These are phyloP conservation scores for Excoecaria agallocha DNA, from an alignment of 345 rosid genomes.

Conservation along the genomic window DNA sequence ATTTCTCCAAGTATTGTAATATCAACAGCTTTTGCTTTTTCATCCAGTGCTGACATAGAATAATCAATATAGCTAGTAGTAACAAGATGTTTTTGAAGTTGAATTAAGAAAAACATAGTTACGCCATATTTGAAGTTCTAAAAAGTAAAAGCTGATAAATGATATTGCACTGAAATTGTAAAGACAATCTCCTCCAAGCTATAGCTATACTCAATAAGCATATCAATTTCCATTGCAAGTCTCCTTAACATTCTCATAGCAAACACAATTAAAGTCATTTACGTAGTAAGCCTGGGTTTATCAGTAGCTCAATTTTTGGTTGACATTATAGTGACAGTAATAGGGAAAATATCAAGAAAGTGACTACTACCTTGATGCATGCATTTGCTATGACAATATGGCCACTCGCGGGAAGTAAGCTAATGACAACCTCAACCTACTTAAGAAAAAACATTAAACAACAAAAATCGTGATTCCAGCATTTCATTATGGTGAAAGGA, in stretches of 20 bases:
- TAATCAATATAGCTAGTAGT: constrained; percentile 94
- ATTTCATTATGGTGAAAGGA: neutral
- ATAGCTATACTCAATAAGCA: neutral
- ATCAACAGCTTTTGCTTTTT: constrained; percentile 72
- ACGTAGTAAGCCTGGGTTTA: neutral
- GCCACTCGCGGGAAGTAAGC: constrained; percentile 78
- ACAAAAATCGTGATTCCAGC: neutral
- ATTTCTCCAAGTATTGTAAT: constrained; percentile 91
- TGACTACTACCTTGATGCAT: constrained; percentile 65
- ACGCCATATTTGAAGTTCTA: neutral
- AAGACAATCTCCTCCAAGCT: neutral
- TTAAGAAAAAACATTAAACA: neutral
- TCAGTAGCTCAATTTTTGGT: neutral
- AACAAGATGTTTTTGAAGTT: constrained; percentile 85
- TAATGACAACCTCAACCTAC: constrained; percentile 86
- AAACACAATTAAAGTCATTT: too few relatives aligned
- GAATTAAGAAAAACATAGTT: constrained; percentile 21
- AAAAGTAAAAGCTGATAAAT: neutral
- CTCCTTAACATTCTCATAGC: too few relatives aligned
- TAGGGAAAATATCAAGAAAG: neutral
- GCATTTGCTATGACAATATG: constrained; percentile 65
- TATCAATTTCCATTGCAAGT: neutral
- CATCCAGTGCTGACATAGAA: constrained; percentile 55
- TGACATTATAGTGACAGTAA: neutral
- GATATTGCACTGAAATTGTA: neutral